Evolutionary conservation across 345 rosid species (phyloP).

Genomic region (Ceriops decandra): DNA sequence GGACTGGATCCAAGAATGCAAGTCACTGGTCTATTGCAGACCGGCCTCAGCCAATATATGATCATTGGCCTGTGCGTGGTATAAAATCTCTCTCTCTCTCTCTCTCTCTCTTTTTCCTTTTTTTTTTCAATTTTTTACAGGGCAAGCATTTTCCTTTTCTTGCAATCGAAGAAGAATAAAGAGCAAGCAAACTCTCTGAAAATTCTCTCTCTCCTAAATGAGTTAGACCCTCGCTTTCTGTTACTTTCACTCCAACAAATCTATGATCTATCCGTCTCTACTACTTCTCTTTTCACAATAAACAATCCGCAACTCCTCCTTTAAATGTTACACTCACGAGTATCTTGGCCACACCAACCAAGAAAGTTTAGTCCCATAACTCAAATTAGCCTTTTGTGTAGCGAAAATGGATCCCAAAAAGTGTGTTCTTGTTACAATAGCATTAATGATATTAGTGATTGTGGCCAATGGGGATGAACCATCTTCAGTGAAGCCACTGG

Average conservation of each 20-base stretch:
- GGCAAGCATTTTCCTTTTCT: constrained; percentile 32
- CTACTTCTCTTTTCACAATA: no score
- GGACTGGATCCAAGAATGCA: no score
- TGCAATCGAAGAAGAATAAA: constrained; percentile 47
- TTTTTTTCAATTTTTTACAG: neutral
- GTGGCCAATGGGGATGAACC: constrained; percentile 23
- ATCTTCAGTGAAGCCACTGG: constrained; percentile 33
- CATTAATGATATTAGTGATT: neutral
- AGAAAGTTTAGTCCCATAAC: constrained; percentile 1
- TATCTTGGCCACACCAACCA: constrained; percentile 1
- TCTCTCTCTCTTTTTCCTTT: no score
- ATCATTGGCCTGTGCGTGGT: no score
- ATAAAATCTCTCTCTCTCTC: no score
- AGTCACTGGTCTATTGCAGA: no score
- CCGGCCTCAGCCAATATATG: no score
- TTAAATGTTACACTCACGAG: constrained; percentile 9
- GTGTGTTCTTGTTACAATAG: neutral
- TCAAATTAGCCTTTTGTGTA: neutral
- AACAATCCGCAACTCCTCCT: constrained; percentile 1
- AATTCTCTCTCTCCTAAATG: constrained; percentile 42
- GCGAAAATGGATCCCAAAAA: constrained; percentile 39
- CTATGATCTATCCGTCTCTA: neutral
- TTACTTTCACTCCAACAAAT: constrained; percentile 33
- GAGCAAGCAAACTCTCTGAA: constrained; percentile 45
- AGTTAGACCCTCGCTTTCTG: constrained; percentile 38